phyloP scores from a whole-genome alignment of 352 stramenopile genomes.

The Globisporangium takayamanum region DNA sequence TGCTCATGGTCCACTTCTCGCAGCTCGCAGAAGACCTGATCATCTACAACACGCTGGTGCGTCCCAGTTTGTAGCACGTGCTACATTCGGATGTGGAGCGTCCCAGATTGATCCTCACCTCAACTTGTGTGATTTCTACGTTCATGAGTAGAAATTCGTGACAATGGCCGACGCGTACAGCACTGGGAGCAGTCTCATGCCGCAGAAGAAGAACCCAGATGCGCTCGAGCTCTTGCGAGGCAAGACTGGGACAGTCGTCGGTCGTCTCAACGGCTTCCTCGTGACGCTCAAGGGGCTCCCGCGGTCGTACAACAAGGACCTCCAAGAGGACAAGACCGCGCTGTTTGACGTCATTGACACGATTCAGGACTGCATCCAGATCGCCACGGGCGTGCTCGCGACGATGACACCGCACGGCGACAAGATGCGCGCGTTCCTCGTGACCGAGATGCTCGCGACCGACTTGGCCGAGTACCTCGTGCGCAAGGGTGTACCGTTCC shows the following conservation, averaged over 20 bases:
- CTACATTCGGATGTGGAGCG: too few species aligned
- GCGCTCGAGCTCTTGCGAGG: constrained; percentile 96
- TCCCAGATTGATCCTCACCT: neutral
- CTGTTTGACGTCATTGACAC: constrained; percentile 97
- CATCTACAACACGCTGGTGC: constrained; percentile 92
- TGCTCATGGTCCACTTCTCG: constrained; percentile 95
- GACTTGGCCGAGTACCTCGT: constrained; percentile 99
- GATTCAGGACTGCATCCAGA: constrained; percentile 95
- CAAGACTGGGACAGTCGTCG: constrained; percentile 95
- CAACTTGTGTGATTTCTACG: constrained; percentile 1
- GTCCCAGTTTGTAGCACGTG: neutral
- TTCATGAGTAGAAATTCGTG: constrained; percentile 77
- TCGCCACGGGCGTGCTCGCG: constrained; percentile 94
- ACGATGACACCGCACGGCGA: constrained; percentile 95
- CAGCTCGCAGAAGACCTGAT: constrained; percentile 99
- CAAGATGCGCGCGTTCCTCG: constrained; percentile 92
- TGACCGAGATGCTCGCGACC: constrained; percentile 98
- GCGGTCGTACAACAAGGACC: constrained; percentile 99
- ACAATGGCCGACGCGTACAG: constrained; percentile 97
- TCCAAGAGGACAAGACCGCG: constrained; percentile 98
- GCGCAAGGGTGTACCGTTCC: constrained; percentile 97
- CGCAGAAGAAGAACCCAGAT: constrained; percentile 99
- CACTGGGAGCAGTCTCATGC: constrained; percentile 98
- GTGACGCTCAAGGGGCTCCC: constrained; percentile 96
- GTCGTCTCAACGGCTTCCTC: constrained; percentile 93